Evolutionary conservation across 2,329 filamentous ascomycete species (phyloP).

Genomic region (Incumbomyces lentus): DNA sequence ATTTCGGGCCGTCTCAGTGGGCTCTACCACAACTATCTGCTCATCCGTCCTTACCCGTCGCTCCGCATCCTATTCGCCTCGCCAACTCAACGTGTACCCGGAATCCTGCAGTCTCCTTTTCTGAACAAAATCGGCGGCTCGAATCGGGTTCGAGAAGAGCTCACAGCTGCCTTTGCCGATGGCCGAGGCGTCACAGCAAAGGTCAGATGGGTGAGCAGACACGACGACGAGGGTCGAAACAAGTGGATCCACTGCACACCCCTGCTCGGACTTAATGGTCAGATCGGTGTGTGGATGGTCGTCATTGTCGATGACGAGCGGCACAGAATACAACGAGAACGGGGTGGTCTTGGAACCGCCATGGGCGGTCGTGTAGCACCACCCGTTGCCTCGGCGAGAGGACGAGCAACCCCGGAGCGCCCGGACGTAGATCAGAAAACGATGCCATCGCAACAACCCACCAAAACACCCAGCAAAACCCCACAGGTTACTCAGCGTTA

Average conservation of each 20-base stretch:
- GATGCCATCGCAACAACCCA: neutral
- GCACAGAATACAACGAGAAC: neutral
- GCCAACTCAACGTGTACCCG: conserved; percentile 55
- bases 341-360: neutral
- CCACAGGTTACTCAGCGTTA: neutral
- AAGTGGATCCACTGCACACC: conserved; percentile 73
- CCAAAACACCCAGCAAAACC: neutral
- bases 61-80: conserved; percentile 60
- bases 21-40: conserved; percentile 39
- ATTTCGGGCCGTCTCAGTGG: conserved; percentile 37
- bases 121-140: conserved; percentile 37
- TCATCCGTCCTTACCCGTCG: conserved; percentile 50
- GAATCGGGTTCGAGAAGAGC: conserved; percentile 42
- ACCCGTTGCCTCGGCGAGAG: neutral
- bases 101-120: conserved; percentile 52
- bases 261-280: conserved; percentile 53
- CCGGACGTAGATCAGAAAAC: neutral
- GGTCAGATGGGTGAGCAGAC: conserved; percentile 55
- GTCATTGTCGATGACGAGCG: conserved; percentile 58
- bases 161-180: conserved; percentile 52
- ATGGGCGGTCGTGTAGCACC: conserved; percentile 1
- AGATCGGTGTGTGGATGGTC: conserved; percentile 70
- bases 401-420: neutral
- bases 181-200: conserved; percentile 65
- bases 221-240: conserved; percentile 47